phyloP scores from a whole-genome alignment of 108 stramenopile genomes.

The Nannochloropsis gaditana region DNA sequence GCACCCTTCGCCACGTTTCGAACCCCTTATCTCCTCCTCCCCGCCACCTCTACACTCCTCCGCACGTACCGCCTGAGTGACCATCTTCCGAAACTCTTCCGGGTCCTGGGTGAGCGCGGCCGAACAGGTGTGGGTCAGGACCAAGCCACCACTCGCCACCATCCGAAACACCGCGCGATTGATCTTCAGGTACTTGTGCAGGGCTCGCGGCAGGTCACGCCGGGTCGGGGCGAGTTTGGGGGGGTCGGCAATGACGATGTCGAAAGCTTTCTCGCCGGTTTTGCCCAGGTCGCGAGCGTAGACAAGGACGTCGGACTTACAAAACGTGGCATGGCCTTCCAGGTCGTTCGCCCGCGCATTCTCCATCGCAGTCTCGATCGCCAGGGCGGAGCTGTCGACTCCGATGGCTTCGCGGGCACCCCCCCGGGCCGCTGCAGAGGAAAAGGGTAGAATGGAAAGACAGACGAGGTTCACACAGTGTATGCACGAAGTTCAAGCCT shows the following conservation, averaged over 20 bases:
- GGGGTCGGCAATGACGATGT: neutral
- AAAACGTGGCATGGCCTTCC: neutral
- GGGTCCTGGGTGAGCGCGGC: neutral
- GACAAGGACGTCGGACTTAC: neutral
- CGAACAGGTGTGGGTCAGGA: neutral
- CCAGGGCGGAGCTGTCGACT: slow-evolving; percentile 14
- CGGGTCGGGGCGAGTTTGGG: neutral
- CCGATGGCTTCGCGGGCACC: neutral
- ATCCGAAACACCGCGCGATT: neutral
- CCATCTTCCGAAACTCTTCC: neutral
- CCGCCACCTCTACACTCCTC: neutral
- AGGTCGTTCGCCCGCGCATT: neutral
- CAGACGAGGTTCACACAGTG: neutral
- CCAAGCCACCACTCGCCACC: neutral
- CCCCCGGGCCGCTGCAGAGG: neutral
- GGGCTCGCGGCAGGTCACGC: neutral
- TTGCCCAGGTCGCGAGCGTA: neutral
- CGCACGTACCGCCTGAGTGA: neutral
- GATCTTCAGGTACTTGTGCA: neutral
- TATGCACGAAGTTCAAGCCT: no score
- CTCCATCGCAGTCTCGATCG: neutral
- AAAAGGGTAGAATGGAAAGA: neutral
- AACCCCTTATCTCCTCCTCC: no score
- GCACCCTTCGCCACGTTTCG: no score
- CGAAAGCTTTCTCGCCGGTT: neutral